Percentiles rank a stretch among this genome's conserved stretches.
Conservation (phyloP, 352 stramenopile species). For the Globisporangium spinosum region DNA sequence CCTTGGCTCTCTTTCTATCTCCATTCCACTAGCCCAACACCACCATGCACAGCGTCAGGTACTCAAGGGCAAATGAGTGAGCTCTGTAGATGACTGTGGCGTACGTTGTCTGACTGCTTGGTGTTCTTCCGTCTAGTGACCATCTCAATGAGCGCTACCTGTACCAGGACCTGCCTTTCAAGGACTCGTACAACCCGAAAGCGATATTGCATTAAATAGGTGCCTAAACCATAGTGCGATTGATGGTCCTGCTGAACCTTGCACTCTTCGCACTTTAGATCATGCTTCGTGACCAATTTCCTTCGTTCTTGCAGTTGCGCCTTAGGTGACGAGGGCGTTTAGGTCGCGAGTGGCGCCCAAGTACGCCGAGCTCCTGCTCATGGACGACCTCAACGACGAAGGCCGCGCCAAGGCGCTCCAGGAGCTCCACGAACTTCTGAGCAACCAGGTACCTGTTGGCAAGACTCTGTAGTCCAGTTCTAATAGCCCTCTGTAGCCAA, state of each 20-base stretch:
- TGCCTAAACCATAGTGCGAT: neutral
- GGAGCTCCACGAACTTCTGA: slow-evolving; percentile 51
- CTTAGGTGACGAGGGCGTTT: slow-evolving; percentile 56
- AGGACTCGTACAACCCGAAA: slow-evolving; percentile 49
- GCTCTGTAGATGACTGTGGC: neutral
- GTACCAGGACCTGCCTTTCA: slow-evolving; percentile 52
- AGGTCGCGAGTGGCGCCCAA: slow-evolving; percentile 46
- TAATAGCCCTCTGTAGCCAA: neutral
- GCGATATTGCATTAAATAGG: slow-evolving; percentile 25
- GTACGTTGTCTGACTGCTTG: neutral
- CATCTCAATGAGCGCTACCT: slow-evolving; percentile 57
- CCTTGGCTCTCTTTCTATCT: neutral
- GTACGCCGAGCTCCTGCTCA: slow-evolving; percentile 52
- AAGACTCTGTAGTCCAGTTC: too few species aligned
- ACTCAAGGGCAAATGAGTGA: neutral
- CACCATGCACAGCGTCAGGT: slow-evolving; percentile 64
- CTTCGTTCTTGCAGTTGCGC: neutral
- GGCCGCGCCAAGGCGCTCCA: slow-evolving; percentile 43
- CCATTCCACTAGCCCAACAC: neutral
- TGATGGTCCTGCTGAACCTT: neutral
- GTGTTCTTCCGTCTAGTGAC: slow-evolving; percentile 29
- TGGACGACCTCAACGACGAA: slow-evolving; percentile 54
- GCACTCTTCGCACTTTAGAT: neutral
- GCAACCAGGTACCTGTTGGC: slow-evolving; percentile 28
- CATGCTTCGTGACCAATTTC: neutral